Evolutionary conservation across 768 basidiomycete species (phyloP).

Genomic region (Boletus subcaerulescens): DNA sequence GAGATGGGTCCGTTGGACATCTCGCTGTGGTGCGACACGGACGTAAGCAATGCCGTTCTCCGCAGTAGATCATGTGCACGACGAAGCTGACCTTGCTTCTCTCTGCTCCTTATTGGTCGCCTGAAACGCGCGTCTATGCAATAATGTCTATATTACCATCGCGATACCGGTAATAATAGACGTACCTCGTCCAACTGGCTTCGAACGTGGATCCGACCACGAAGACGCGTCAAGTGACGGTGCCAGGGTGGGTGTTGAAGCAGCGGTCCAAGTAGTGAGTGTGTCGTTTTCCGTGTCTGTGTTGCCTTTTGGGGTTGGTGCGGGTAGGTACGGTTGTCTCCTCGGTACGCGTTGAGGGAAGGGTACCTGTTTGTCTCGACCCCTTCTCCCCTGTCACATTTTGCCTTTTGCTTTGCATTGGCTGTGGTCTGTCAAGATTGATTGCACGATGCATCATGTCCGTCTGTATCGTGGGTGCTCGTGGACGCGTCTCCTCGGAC

Average conservation of each 20-base stretch:
- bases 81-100: background rate
- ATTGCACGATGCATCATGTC: background rate
- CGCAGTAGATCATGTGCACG: background rate
- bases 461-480: conserved; percentile 12
- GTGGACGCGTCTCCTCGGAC: conserved; percentile 9
- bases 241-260: conserved; percentile 27
- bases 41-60: conserved; percentile 29
- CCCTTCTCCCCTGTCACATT: background rate
- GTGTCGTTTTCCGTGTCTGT: background rate
- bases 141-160: background rate
- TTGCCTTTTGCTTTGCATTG: background rate
- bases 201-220: conserved; percentile 38
- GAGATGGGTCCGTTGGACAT: conserved; percentile 45
- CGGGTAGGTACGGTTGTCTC: too few relatives aligned
- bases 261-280: conserved; percentile 35
- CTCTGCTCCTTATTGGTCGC: too few relatives aligned
- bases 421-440: too few relatives aligned
- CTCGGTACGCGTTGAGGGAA: too few relatives aligned
- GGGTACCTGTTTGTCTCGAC: background rate
- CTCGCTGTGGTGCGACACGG: conserved; percentile 43
- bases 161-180: conserved; percentile 21
- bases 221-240: conserved; percentile 23
- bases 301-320: too few relatives aligned
- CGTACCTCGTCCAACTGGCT: conserved; percentile 42
- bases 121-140: too few relatives aligned